Base-by-base conservation (phyloP, 257 asterid genomes). In the Buddleja alternifolia region DNA sequence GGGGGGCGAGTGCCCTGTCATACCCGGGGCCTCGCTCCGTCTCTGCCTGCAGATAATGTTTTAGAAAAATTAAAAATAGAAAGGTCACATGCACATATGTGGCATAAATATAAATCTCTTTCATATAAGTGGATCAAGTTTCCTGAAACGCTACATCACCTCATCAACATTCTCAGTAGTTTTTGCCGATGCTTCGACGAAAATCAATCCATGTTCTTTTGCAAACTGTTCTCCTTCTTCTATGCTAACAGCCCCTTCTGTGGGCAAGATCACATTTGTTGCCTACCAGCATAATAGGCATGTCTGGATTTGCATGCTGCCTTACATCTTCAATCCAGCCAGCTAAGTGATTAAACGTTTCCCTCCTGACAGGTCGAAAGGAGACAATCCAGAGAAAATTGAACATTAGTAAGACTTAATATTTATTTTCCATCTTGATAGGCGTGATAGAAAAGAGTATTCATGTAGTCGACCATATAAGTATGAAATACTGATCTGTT, bases 201-300 rank as follows among this genome's bases (percentile, higher is more conserved):
- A 85, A 50, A 85, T 78, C 71, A 85, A 72, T 44, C 90, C 91
- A 55, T 85, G 73, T 73, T 85, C 88, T 76, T 74, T 85, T 8
- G 90, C 90, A 65, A 85, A 85, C 57, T 82, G 84, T 70, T 85
- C 86, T 21, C 91, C 91, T 76, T 85, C 90, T 78, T 85, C 91
- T 6, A 80, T 78, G 78, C 88, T 82, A 20, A 85, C 83, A n/a
- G 86, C n/a, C 88, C 75, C 90, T 85, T 76, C 88, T 75, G 76
- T 85, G 88, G 15, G 86, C 84, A 61, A 82, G 88, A 69, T 85
- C 91, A 72, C 85, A 80, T 63, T 85, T 85, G 73, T 83, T 85
- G 41, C 91, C 88, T 41, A 85, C 73, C 77, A 85, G 78, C 85
- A 82, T 82, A 34, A 82, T 82, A 16, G 84, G 32, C 90, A 84